phyloP scores from a whole-genome alignment of 2,329 filamentous ascomycete species.

The Ambrosiella beaveri region DNA sequence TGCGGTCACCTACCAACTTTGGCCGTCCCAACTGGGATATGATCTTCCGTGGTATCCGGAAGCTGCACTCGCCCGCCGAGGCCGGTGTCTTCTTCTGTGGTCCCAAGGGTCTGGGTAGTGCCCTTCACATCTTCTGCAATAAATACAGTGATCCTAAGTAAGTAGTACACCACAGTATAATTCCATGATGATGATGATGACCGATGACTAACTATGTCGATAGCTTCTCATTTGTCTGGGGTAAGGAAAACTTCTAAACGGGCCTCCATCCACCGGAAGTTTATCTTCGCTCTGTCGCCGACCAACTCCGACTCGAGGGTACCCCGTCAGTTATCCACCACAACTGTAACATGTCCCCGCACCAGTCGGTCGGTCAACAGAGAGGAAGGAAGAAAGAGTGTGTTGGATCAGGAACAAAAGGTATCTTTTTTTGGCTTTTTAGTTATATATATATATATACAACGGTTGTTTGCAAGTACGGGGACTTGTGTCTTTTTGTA shows the following conservation, averaged over 20 bases:
- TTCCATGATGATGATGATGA: conserved; percentile 9
- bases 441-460: neutral
- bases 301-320: too few species aligned
- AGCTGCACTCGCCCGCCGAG: conserved; percentile 56
- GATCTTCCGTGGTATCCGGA: conserved; percentile 70
- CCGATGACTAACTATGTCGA: conserved; percentile 15
- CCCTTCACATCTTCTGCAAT: conserved; percentile 69
- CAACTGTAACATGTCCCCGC: too few species aligned
- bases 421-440: conserved; percentile 1
- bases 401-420: neutral
- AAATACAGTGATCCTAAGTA: conserved; percentile 72
- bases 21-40: conserved; percentile 80
- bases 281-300: too few species aligned
- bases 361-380: too few species aligned
- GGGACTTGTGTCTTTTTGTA: neutral
- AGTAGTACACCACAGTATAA: conserved; percentile 22
- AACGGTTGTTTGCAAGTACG: neutral
- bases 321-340: too few species aligned
- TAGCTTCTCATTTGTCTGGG: conserved; percentile 50
- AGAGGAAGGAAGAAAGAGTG: neutral
- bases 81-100: conserved; percentile 75
- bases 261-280: neutral
- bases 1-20: conserved; percentile 70
- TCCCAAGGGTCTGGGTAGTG: conserved; percentile 60
- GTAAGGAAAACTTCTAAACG: conserved; percentile 49